Evolutionary conservation across 169 alveolate genomes (phyloP).

Genomic region (Eimeria acervulina): DNA sequence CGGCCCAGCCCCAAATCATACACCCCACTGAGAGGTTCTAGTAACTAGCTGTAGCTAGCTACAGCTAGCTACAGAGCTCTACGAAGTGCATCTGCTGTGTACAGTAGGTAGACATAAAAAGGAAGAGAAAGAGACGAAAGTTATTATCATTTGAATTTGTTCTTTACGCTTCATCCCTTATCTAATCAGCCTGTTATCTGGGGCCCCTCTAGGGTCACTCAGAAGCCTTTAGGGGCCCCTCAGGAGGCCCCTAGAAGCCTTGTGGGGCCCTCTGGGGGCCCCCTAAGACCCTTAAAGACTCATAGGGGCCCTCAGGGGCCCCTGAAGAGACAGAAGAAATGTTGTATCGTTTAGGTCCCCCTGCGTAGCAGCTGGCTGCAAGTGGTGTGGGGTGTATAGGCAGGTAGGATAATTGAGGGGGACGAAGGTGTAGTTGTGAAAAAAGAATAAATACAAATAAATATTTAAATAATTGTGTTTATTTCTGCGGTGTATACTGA

Average conservation of each 20-base stretch:
- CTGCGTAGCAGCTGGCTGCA: no score
- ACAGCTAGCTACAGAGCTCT: not conserved
- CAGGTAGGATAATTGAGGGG: no score
- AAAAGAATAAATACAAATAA: no score
- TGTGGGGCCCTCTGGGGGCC: not conserved
- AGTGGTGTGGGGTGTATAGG: no score
- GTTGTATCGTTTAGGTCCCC: no score
- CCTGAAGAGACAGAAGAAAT: no score
- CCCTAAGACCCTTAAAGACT: not conserved
- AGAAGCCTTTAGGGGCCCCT: not conserved
- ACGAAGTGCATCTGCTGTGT: not conserved
- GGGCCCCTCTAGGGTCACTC: not conserved
- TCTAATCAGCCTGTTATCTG: no score
- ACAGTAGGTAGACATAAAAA: not conserved
- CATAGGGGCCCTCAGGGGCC: not conserved
- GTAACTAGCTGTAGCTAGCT: not conserved
- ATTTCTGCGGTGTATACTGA: not conserved
- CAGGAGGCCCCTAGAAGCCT: not conserved
- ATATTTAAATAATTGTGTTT: no score
- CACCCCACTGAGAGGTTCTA: no score
- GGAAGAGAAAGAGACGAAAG: not conserved
- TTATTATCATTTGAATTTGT: not conserved
- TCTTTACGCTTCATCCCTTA: no score
- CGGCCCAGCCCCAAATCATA: no score
- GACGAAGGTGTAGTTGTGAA: no score